Base-by-base conservation (phyloP, 495 filamentous ascomycete species). In the Cryomyces minteri region DNA sequence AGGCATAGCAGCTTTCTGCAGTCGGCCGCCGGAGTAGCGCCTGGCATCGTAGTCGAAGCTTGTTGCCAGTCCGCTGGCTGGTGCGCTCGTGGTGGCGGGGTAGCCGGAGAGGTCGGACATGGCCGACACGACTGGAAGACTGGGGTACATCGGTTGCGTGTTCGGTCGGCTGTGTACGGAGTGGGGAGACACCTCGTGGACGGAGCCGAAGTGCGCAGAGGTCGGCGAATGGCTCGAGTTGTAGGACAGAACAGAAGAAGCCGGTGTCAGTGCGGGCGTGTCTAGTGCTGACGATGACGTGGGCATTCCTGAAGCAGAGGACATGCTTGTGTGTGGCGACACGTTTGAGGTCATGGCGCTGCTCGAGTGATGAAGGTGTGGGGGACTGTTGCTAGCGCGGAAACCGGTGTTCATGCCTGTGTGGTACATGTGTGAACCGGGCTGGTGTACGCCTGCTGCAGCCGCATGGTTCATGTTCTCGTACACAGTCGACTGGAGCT, bases 401-500 rank as follows among this genome's bases (percentile, higher is more conserved):
- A 78, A 80, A 58, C 71, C 71, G 49, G 48, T 51, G 10, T 43
- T 46, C 40, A 76, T 61, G 31, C 62, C 65, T 14, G 55, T 63
- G 58, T 72, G 71, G 8, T 79, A 62, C 47, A 77, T 77, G 53
- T 83, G 76, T 29, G 73, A 67, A 39, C 72, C 79, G 25, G 80
- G 73, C 49, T 83, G 78, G 36, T 76, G 74, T 41, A 84, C 69
- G 43, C 81, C 82, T 32, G 80, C 78, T 1, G 81, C 80, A 10
- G 83, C 79, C 4, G 82, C 71, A 10, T 82, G 74, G 54, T 83
- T 81, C 25, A 86, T 77, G 54, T 76, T 88, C 61, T 95, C 88
- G 58, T 95, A 96, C 30, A 95, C 81, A 6, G 88, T 94, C 50
- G 77, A 72, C 55, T 94, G 87, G 70, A 96, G 86, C 62, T 94